Evolutionary conservation across 1,139 yeast species (phyloP), one percentile per base, ranked within the genome.

Genomic region (Diutina rugosa): DNA sequence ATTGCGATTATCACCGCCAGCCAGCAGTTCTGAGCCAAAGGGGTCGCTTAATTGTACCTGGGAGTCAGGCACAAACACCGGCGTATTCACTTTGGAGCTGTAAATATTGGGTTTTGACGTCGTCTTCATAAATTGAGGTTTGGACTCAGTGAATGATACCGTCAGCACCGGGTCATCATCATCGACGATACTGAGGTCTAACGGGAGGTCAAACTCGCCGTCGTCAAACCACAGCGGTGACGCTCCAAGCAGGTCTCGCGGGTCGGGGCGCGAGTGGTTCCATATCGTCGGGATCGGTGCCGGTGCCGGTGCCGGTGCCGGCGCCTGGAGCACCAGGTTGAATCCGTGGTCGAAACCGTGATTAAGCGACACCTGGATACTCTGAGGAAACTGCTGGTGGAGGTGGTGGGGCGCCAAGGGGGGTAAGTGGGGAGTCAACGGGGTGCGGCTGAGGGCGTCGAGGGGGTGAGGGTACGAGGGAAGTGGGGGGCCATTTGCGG

Each of bases 1-100:
- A 6, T 12, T 18, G 30, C n/a, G 29, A 10, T 16, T 30, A 14
- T 16, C 29, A 14, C 18, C 12, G 26, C 28, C 47, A 26, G 18
- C 10, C 16, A 12, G 47, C 35, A 26, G n/a, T 14, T 14, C 16
- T 12, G 21, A 32, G n/a, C 29, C 28, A 18, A 21, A 32, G 49
- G 38, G 48, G 21, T 46, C 29, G 38, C 18, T n/a, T 28, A 9
- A 30, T 47, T 46, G 46, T 35, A 29, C 38, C 44, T 21, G 53
- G n/a, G 56, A 56, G 38, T 61, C 58, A 9, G 71, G 71, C 29
- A 68, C 61, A 57, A 69, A 69, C 2, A 65, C 60, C 0, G 70
- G 70, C 12, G 54, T 46, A 29, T 65, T 64, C 52, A 67, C 65
- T 52, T 64, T 61, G 8, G 58, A 56, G 61, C 61, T 60, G 56